These are phyloP conservation scores for Pichia inconspicua DNA, from an alignment of 1,139 yeast genomes.

Conservation along the genomic window DNA sequence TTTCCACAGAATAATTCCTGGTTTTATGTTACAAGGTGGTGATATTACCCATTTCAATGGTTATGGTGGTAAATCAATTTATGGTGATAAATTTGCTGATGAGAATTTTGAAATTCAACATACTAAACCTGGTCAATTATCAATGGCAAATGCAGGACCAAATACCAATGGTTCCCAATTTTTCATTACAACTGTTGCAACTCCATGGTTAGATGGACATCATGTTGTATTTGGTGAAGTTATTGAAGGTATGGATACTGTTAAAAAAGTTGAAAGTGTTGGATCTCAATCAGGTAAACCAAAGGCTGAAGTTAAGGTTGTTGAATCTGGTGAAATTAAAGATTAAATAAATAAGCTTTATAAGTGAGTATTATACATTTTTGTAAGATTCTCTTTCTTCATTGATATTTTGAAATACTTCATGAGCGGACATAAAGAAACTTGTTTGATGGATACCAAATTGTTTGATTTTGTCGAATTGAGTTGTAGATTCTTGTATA, in stretches of 20 bases:
- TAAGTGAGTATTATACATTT: not conserved
- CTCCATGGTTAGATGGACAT: constrained; percentile 36
- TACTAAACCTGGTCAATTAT: constrained; percentile 34
- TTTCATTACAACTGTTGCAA: constrained; percentile 34
- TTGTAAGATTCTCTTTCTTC: constrained; percentile 18
- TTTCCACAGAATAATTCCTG: constrained; percentile 43
- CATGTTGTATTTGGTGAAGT: constrained; percentile 39
- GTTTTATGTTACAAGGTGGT: constrained; percentile 40
- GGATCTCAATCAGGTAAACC: constrained; percentile 28
- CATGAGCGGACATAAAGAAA: constrained; percentile 25
- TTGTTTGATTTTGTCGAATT: constrained; percentile 21
- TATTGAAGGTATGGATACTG: constrained; percentile 28
- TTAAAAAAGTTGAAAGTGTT: constrained; percentile 25
- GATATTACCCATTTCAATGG: constrained; percentile 31
- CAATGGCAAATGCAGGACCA: constrained; percentile 39
- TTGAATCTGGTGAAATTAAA: constrained; percentile 33
- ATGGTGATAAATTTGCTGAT: constrained; percentile 29
- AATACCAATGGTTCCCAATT: constrained; percentile 38
- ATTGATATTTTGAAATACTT: constrained; percentile 23
- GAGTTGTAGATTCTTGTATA: constrained; percentile 18
- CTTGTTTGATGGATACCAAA: constrained; percentile 23
- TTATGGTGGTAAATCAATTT: constrained; percentile 31
- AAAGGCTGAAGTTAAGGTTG: constrained; percentile 24
- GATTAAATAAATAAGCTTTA: constrained; percentile 14
- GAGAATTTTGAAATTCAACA: constrained; percentile 31